phyloP scores from a whole-genome alignment of 2,329 filamentous ascomycete genomes.

The Graphium sp. region DNA sequence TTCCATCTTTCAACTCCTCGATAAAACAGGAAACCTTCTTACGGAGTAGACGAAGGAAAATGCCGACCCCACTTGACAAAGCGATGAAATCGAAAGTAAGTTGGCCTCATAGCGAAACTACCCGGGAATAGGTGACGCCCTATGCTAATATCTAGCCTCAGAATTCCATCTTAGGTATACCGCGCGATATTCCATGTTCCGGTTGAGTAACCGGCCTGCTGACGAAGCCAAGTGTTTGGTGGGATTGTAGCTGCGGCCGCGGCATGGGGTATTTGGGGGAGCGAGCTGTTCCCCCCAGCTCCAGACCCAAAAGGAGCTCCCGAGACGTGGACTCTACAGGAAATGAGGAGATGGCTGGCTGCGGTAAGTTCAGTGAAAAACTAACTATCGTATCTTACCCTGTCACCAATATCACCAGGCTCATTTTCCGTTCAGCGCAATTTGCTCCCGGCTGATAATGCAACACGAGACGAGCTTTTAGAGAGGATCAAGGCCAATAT shows the following conservation, averaged over 20 bases:
- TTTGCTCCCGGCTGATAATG: slow-evolving; percentile 23
- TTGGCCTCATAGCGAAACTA: background rate
- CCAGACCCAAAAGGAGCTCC: slow-evolving; percentile 63
- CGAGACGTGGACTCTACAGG: slow-evolving; percentile 57
- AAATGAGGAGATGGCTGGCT: slow-evolving; percentile 66
- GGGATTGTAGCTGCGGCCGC: slow-evolving; percentile 69
- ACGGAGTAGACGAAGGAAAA: slow-evolving; percentile 17
- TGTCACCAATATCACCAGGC: background rate
- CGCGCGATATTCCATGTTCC: slow-evolving; percentile 4
- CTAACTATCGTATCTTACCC: background rate
- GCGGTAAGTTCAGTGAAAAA: slow-evolving; percentile 37
- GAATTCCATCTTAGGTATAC: slow-evolving; percentile 53
- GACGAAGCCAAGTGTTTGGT: slow-evolving; percentile 48
- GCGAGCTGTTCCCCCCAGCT: slow-evolving; percentile 63
- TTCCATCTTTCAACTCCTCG: no score
- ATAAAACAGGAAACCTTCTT: no score
- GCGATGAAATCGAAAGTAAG: slow-evolving; percentile 53
- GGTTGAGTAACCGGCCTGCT: slow-evolving; percentile 5
- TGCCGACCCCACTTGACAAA: slow-evolving; percentile 55
- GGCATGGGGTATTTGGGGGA: slow-evolving; percentile 71
- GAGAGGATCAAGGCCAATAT: slow-evolving; percentile 29
- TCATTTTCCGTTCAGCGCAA: slow-evolving; percentile 19
- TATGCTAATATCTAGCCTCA: slow-evolving; percentile 14
- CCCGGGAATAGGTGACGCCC: slow-evolving; percentile 1
- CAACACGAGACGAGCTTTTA: slow-evolving; percentile 26